Percentiles rank a stretch among this genome's conserved stretches.
Conservation (phyloP, 345 rosid species). For the Syzygium aromaticum region DNA sequence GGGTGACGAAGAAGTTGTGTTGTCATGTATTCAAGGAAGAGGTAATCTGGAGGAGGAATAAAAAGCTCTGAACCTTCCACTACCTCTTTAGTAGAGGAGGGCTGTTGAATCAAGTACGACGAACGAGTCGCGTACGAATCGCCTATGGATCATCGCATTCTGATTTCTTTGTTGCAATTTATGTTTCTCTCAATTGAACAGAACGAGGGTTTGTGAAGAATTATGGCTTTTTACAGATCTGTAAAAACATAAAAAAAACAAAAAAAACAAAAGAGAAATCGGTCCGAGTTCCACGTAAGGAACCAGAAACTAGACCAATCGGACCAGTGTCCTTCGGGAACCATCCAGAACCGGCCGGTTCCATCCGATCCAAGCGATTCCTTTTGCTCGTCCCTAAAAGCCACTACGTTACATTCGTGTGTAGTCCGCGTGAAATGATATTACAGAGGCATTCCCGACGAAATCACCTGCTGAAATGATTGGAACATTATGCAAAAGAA, state of each 20-base stretch:
- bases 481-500: neutral
- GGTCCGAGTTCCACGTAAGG: too few relatives aligned
- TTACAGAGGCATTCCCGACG: neutral
- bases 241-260: too few relatives aligned
- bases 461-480: neutral
- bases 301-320: too few relatives aligned
- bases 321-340: too few relatives aligned
- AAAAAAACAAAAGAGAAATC: too few relatives aligned
- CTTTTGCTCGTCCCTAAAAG: too few relatives aligned
- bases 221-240: too few relatives aligned
- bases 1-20: neutral
- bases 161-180: neutral
- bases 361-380: too few relatives aligned
- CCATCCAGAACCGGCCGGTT: too few relatives aligned
- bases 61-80: neutral
- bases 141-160: neutral
- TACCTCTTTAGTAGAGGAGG: neutral
- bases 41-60: neutral
- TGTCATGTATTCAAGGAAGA: neutral
- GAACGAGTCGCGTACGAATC: neutral
- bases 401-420: neutral
- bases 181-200: neutral
- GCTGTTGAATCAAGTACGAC: neutral
- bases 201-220: neutral
- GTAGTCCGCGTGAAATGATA: neutral